These are phyloP conservation scores for Spizellomyces punctatus DNA, from an alignment of 192 early-diverging fungal species.

Conservation along the genomic window DNA sequence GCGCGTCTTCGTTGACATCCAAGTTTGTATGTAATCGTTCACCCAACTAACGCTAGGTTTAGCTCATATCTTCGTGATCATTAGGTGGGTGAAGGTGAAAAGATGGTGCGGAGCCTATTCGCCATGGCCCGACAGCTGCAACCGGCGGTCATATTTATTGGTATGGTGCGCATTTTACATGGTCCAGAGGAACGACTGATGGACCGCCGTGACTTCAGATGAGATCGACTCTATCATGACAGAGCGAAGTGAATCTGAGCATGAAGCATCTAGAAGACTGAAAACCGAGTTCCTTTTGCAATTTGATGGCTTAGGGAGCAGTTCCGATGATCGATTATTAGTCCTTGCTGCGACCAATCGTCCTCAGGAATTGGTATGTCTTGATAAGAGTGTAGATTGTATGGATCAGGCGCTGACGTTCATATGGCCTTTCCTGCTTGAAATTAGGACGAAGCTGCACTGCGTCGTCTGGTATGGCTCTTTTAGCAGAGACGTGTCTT, in stretches of 20 bases:
- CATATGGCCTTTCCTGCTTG: background rate
- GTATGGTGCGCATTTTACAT: conserved; percentile 5
- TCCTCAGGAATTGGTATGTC: conserved; percentile 52
- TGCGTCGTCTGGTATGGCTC: conserved; percentile 42
- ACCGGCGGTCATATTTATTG: conserved; percentile 60
- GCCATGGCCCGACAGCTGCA: conserved; percentile 53
- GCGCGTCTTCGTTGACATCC: conserved; percentile 56
- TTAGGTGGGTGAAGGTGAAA: conserved; percentile 60
- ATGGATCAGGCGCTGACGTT: background rate
- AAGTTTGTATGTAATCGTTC: conserved; percentile 47
- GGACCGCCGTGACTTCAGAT: conserved; percentile 19
- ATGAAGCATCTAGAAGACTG: conserved; percentile 56
- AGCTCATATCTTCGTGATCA: background rate
- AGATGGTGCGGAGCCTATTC: conserved; percentile 57
- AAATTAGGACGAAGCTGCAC: conserved; percentile 52
- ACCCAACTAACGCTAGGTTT: background rate
- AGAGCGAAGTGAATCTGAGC: conserved; percentile 52
- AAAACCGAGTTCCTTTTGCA: conserved; percentile 64
- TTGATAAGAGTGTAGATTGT: conserved; percentile 9
- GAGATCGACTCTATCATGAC: conserved; percentile 60
- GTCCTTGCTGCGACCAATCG: conserved; percentile 62
- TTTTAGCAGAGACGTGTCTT: conserved; percentile 3
- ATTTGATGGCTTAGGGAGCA: conserved; percentile 54
- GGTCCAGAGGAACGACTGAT: background rate
- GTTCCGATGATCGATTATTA: conserved; percentile 42